Conservation (phyloP, 2,329 filamentous ascomycete species). For the Colletotrichum costaricense region DNA sequence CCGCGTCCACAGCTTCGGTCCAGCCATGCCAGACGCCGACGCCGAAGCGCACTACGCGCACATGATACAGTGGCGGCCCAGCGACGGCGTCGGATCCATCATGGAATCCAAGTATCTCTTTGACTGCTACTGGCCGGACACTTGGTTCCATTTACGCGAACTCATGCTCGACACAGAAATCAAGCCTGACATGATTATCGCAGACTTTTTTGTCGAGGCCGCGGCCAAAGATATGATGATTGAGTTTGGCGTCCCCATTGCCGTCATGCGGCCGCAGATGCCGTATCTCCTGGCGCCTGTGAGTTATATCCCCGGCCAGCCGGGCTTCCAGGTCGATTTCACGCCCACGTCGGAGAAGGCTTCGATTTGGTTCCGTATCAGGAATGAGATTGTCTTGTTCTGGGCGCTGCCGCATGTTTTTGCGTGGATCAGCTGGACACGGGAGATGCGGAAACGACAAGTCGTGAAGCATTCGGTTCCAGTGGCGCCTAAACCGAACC, state of each 20-base stretch:
- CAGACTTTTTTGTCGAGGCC: constrained; percentile 56
- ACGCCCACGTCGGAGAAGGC: constrained; percentile 52
- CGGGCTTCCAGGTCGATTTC: constrained; percentile 52
- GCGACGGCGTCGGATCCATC: constrained; percentile 29
- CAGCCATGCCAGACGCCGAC: constrained; percentile 25
- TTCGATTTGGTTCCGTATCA: constrained; percentile 49
- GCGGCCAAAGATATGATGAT: constrained; percentile 52
- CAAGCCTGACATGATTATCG: constrained; percentile 52
- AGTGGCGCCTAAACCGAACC: constrained; percentile 48
- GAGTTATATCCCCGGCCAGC: constrained; percentile 53
- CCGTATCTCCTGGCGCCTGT: constrained; percentile 49
- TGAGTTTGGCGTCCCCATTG: constrained; percentile 51
- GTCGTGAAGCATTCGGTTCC: constrained; percentile 47
- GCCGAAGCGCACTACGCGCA: constrained; percentile 11
- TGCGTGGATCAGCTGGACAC: constrained; percentile 39
- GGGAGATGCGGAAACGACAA: constrained; percentile 45
- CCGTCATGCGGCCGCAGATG: constrained; percentile 54
- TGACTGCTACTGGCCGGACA: constrained; percentile 49
- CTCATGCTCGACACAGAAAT: constrained; percentile 37
- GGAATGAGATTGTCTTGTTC: constrained; percentile 44
- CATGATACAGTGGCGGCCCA: constrained; percentile 9
- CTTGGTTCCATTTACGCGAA: constrained; percentile 41
- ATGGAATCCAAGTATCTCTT: constrained; percentile 51
- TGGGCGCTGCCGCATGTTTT: constrained; percentile 43
- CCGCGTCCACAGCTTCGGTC: constrained; percentile 46